These are phyloP conservation scores for Brassica cretica DNA, from an alignment of 345 rosid species.

Conservation along the genomic window DNA sequence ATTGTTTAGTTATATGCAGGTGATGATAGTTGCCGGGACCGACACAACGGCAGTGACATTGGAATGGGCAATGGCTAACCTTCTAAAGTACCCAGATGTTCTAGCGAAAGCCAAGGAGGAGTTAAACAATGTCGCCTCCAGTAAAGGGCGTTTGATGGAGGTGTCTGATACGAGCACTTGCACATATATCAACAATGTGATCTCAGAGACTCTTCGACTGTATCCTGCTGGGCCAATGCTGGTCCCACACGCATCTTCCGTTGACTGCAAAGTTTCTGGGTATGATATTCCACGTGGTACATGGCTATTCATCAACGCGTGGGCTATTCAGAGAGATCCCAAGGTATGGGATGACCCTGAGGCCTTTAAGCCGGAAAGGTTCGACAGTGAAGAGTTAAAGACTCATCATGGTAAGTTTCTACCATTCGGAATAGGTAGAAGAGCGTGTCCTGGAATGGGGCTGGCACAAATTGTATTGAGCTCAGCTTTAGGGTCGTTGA, in stretches of 20 bases:
- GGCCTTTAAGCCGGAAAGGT: slow-evolving; percentile 48
- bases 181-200: slow-evolving; percentile 36
- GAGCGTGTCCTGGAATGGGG: slow-evolving; percentile 27
- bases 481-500: slow-evolving; percentile 36
- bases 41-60: slow-evolving; percentile 16
- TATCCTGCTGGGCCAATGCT: slow-evolving; percentile 34
- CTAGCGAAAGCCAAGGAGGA: background rate
- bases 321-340: slow-evolving; percentile 55
- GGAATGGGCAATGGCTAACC: slow-evolving; percentile 21
- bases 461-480: slow-evolving; percentile 34
- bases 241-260: slow-evolving; percentile 43
- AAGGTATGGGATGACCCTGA: slow-evolving; percentile 40
- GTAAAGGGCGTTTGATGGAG: slow-evolving; percentile 27
- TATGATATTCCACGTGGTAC: slow-evolving; percentile 43
- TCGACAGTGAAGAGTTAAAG: background rate
- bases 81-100: slow-evolving; percentile 2
- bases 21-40: slow-evolving; percentile 12
- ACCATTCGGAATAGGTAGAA: slow-evolving; percentile 20
- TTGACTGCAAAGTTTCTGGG: slow-evolving; percentile 38
- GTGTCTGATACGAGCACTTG: slow-evolving; percentile 35
- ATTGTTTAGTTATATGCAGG: background rate
- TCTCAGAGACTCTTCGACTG: slow-evolving; percentile 42
- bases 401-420: background rate
- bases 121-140: background rate
- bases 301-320: slow-evolving; percentile 46